Base-by-base conservation (phyloP, 805 yeast species). In the Spathaspora arborariae region DNA sequence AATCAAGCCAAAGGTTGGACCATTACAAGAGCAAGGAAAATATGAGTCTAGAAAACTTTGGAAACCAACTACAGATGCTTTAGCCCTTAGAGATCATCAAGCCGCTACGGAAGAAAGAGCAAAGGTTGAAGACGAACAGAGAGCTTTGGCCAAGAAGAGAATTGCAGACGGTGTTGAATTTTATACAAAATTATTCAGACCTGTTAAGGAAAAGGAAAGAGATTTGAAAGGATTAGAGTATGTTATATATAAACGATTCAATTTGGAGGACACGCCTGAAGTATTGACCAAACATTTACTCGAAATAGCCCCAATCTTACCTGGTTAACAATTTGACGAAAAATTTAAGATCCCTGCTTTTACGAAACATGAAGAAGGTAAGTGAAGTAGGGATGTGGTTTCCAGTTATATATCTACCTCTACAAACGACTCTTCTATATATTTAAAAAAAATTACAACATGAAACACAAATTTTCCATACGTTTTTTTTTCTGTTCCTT, bases 31-130 rank as follows among this genome's bases (percentile, higher is more conserved):
- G 60, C 99, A 94, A 67, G 87, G 86, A 24, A 81, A 78, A 13
- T 76, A 74, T 56, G 99, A 94, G 66, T 85, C 96, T 11, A 75
- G 96, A 56, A 80, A 76, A 47, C 68, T 94, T 41, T 94, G 99
- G 99, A 68, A 78, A 40, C 74, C 83, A 36, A 96, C 95, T 1
- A 78, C 87, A 10, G 81, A 80, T 51, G 97, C 96, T 0, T 71
- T 94, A n/a, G 85, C 85, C 2, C 63, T 72, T 34, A 78, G 96
- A 53, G 81, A 94, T 62, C 99, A 94, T 64, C 76, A 72, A 16
- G 69, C 73, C 3, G 98, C 98, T 1, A 94, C 99, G 0, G 85
- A 82, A 24, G 96, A 90, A 60, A 94, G 94, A 67, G 85, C 74
- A 59, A 79, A 80, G 55, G 88, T 94, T 46, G 99, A 94, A 67